Evolutionary conservation across 768 basidiomycete genomes (phyloP).

Genomic region (Rhizopogon vesiculosus): DNA sequence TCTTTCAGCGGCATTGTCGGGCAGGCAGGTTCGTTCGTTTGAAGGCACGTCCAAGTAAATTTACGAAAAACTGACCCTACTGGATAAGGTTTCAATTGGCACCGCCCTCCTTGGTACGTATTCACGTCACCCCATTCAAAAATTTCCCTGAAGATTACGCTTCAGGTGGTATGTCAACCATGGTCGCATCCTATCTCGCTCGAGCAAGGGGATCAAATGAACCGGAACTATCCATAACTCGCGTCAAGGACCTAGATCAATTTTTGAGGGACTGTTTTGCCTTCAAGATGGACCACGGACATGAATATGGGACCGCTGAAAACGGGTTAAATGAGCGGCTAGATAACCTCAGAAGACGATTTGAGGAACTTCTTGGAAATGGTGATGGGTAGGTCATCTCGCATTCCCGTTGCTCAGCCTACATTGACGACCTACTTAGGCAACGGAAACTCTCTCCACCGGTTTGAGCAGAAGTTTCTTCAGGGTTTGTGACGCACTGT

Average conservation of each 20-base stretch:
- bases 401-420: background rate
- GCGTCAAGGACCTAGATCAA: slow-evolving; percentile 57
- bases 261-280: slow-evolving; percentile 60
- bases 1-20: slow-evolving; percentile 42
- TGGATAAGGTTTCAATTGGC: slow-evolving; percentile 21
- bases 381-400: background rate
- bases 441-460: background rate
- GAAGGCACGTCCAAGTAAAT: background rate
- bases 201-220: slow-evolving; percentile 65
- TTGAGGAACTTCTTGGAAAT: slow-evolving; percentile 26
- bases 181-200: slow-evolving; percentile 71
- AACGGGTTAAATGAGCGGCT: slow-evolving; percentile 9
- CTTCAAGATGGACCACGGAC: slow-evolving; percentile 55
- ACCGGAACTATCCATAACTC: slow-evolving; percentile 56
- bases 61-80: background rate
- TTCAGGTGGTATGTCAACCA: slow-evolving; percentile 56
- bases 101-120: slow-evolving; percentile 34
- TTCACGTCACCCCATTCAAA: background rate
- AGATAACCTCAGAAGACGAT: slow-evolving; percentile 12
- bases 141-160: background rate
- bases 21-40: slow-evolving; percentile 37
- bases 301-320: slow-evolving; percentile 16
- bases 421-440: background rate
- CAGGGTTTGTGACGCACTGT: background rate
- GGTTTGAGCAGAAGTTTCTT: background rate